Evolutionary conservation across 495 filamentous ascomycete species (phyloP).

Genomic region (Aspergillus egyptiacus): DNA sequence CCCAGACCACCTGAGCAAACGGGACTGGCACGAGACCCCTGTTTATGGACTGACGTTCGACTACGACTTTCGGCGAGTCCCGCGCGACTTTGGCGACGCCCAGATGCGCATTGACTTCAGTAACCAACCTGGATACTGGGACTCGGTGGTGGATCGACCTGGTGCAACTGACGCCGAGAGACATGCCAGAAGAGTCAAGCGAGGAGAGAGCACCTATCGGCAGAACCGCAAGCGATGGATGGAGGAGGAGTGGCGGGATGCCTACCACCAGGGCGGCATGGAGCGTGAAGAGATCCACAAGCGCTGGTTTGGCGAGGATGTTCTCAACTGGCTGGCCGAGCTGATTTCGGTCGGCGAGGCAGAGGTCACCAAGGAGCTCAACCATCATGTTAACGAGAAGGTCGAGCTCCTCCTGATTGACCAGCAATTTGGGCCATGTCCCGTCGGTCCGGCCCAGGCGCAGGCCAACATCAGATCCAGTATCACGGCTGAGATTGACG

Average conservation of each 20-base stretch:
- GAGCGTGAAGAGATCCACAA: conserved; percentile 1
- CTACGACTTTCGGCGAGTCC: conserved; percentile 29
- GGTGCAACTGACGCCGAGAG: conserved; percentile 4
- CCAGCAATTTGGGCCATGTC: conserved; percentile 17
- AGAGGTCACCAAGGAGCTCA: conserved; percentile 17
- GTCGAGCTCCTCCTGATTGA: conserved; percentile 13
- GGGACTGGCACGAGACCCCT: background rate
- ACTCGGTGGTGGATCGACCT: conserved; percentile 22
- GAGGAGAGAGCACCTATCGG: conserved; percentile 1
- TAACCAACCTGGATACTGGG: conserved; percentile 33
- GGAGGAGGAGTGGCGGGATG: conserved; percentile 30
- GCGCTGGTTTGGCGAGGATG: conserved; percentile 4
- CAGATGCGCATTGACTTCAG: conserved; percentile 33
- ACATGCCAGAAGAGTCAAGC: conserved; percentile 13
- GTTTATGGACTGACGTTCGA: conserved; percentile 32
- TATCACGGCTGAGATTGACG: conserved; percentile 10
- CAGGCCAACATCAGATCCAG: conserved; percentile 10
- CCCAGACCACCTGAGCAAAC: conserved; percentile 12
- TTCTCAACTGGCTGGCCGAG: conserved; percentile 6
- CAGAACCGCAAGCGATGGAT: conserved; percentile 27
- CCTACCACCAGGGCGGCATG: conserved; percentile 17
- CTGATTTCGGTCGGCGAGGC: conserved; percentile 4
- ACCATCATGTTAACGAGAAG: conserved; percentile 13
- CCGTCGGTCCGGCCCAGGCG: conserved; percentile 16
- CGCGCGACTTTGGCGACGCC: conserved; percentile 25